Base-by-base conservation (phyloP, 345 rosid genomes). In the Turritis glabra region DNA sequence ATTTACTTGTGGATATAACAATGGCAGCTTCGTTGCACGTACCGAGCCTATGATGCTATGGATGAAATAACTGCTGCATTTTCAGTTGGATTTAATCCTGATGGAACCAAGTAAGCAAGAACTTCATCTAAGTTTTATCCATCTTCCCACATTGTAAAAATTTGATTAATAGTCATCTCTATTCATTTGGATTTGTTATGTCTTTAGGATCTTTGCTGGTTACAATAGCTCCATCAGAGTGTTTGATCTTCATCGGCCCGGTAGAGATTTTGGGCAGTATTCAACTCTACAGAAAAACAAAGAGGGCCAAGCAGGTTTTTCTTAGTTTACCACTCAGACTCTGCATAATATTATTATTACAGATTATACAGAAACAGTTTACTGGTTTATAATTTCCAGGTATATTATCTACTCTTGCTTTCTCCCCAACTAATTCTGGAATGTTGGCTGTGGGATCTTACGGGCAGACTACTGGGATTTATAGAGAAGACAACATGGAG, bases 401-500 rank as follows among this genome's bases (percentile, higher is more conserved):
- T 71, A 86, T 95, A 77, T 84, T 95, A 75, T 92, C 99, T 38
- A 71, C 88, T 43, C 81, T 95, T 71, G 90, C 99, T 57, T 92
- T 95, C 85, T 85, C 84, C 77, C 96, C 97, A 40, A 68, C 83
- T 58, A 89, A 85, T 69, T 84, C 82, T 38, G 98, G 98, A 69
- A 78, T 95, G 89, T 84, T 95, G 77, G 99, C 99, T 67, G 82
- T 87, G 15, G 99, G 99, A 23, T 95, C 99, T 68, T 95, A 90
- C 55, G 85, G 90, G 69, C 96, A 85, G 69, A 92, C 89, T 41
- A 86, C 97, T 64, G 98, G 96, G 61, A 77, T 95, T 64, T 90
- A 87, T 72, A 87, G 88, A 76, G 99, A 95, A 82, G 98, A 95
- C 54, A 92, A 90, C 70, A 92, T 95, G 99, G 99, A 95, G 83